phyloP scores from a whole-genome alignment of 1,284 basidiomycete species.

The Pterulicium gracile region DNA sequence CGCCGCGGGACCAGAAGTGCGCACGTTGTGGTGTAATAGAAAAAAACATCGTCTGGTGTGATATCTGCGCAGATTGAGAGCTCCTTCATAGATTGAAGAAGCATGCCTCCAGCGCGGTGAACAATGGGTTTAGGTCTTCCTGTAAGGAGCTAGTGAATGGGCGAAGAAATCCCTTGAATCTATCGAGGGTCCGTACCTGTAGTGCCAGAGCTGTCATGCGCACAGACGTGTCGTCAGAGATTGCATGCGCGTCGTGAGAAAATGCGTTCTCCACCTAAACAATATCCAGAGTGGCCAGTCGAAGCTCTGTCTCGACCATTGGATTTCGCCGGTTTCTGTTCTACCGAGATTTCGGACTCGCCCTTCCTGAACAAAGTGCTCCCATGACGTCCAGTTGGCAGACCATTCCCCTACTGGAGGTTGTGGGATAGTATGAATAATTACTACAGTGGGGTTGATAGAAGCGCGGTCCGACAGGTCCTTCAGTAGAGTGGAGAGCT shows the following conservation, averaged over 20 bases:
- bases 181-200: slow-evolving; percentile 38
- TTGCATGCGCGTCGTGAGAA: neutral
- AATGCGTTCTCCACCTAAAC: slow-evolving; percentile 44
- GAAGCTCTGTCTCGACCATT: slow-evolving; percentile 55
- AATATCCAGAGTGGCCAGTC: slow-evolving; percentile 84
- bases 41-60: slow-evolving; percentile 63
- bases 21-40: slow-evolving; percentile 82
- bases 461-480: slow-evolving; percentile 30
- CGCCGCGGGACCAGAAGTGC: slow-evolving; percentile 18
- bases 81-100: slow-evolving; percentile 76
- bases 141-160: slow-evolving; percentile 10
- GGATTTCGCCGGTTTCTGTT: slow-evolving; percentile 38
- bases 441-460: slow-evolving; percentile 40
- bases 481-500: slow-evolving; percentile 45
- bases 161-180: slow-evolving; percentile 1
- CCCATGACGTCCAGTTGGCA: slow-evolving; percentile 43
- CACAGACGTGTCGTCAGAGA: too few species aligned
- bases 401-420: slow-evolving; percentile 28
- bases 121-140: slow-evolving; percentile 64
- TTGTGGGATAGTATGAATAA: slow-evolving; percentile 37
- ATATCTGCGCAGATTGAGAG: slow-evolving; percentile 72
- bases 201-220: slow-evolving; percentile 49
- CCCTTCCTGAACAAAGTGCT: slow-evolving; percentile 40
- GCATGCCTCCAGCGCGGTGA: slow-evolving; percentile 82
- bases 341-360: slow-evolving; percentile 34